Evolutionary conservation across 352 stramenopile species (phyloP), one percentile per base, ranked within the genome.

Genomic region (Pythium phragmiticola): DNA sequence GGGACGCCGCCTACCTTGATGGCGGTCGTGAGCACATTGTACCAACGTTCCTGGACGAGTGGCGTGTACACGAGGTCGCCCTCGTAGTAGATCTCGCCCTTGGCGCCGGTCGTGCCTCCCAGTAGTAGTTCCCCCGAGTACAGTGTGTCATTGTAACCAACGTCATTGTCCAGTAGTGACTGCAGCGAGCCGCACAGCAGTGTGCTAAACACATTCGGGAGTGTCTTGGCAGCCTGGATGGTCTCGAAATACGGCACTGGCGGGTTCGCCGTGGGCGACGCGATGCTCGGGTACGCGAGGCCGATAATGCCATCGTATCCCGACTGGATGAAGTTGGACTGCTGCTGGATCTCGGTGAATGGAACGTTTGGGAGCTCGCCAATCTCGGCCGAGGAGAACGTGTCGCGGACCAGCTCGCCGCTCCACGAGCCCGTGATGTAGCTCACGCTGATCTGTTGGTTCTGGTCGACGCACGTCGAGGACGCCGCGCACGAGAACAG

Each of bases 131-230:
- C 78, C 8, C 81, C 82, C 6, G 77, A 75, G 64, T 88, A 84
- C 36, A 88, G 33, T 61, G 76, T 71, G 49, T 69, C 59, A 39
- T 73, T 57, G n/a, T 80, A 65, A 19, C 63, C 36, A 6, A 78
- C 55, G 28, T 82, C 77, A 16, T 70, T 66, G 16, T 79, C 58
- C 36, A 71, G 73, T 42, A 90, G 68, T 34, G 73, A 65, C 69
- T 94, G 85, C n/a, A 94, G 68, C 30, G 82, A 78, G 41, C 85
- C 85, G 48, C 85, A 94, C 67, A 94, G 78, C 50, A 89, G 80
- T 63, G 90, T 58, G 47, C 80, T 89, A 65, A 94, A 92, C 16
- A 85, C 69, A 57, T 92, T 69, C 5, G 69, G 41, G 5, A 92
- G 59, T 26, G 41, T 55, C 16, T 80, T 58, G 7, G 46, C 30